These are phyloP conservation scores for Setaria viridis DNA, from an alignment of 202 grass and related monocot genomes.

Conservation along the genomic window DNA sequence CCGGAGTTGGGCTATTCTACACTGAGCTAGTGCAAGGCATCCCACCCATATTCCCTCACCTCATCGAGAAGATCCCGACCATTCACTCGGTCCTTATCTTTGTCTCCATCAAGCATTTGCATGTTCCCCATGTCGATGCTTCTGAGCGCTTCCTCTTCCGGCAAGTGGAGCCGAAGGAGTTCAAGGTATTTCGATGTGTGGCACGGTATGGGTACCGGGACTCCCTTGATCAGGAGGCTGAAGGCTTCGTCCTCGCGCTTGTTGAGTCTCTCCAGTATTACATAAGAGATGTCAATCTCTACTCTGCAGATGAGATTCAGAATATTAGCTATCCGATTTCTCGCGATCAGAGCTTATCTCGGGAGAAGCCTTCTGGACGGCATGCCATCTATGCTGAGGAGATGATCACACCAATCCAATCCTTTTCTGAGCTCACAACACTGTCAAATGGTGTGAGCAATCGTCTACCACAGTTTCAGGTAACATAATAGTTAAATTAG, in stretches of 20 bases:
- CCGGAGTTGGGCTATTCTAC: slow-evolving; percentile 48
- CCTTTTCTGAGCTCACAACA: slow-evolving; percentile 41
- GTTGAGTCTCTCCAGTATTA: slow-evolving; percentile 36
- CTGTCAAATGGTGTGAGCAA: not conserved
- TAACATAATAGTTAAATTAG: not conserved
- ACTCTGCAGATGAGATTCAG: not conserved
- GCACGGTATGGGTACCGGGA: slow-evolving; percentile 57
- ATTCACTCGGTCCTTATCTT: slow-evolving; percentile 46
- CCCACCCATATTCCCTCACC: slow-evolving; percentile 51
- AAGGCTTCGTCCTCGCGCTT: not conserved
- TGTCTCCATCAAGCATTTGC: slow-evolving; percentile 44
- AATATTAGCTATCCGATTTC: not conserved
- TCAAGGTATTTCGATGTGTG: slow-evolving; percentile 42
- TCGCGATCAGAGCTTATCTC: slow-evolving; percentile 1
- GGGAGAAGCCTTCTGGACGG: slow-evolving; percentile 34
- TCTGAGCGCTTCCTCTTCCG: slow-evolving; percentile 47
- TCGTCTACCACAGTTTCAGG: slow-evolving; percentile 38
- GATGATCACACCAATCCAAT: slow-evolving; percentile 40
- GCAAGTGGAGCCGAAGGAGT: not conserved
- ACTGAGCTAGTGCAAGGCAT: slow-evolving; percentile 54
- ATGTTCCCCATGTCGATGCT: slow-evolving; percentile 21
- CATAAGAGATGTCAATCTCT: slow-evolving; percentile 37
- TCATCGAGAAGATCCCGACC: slow-evolving; percentile 30
- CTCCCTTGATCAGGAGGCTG: not conserved
- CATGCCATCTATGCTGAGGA: slow-evolving; percentile 38